These are phyloP conservation scores for Fermentozyma sake DNA, from an alignment of 1,139 yeast species.

Conservation along the genomic window DNA sequence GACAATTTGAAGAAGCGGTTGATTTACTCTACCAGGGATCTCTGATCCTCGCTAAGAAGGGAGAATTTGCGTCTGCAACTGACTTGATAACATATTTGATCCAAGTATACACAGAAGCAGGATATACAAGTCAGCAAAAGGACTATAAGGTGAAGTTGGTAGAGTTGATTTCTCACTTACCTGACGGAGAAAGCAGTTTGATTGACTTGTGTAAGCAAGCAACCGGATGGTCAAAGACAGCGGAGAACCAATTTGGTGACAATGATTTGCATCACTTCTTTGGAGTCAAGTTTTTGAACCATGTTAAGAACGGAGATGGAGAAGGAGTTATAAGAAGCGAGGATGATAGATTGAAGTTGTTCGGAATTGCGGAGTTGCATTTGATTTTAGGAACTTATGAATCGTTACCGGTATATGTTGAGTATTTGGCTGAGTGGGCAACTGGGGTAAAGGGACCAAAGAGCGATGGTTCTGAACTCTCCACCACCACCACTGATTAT, in stretches of 20 bases:
- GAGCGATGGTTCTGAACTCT: too few species aligned
- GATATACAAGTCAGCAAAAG: conserved; percentile 19
- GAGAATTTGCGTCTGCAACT: conserved; percentile 74
- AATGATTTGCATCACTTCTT: conserved; percentile 68
- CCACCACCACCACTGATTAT: conserved; percentile 46
- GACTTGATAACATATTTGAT: conserved; percentile 73
- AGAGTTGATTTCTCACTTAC: conserved; percentile 45
- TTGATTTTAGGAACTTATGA: conserved; percentile 65
- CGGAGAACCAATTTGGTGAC: conserved; percentile 60
- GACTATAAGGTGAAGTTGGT: conserved; percentile 36
- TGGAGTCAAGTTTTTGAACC: conserved; percentile 56
- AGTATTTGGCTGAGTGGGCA: conserved; percentile 58
- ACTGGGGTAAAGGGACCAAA: conserved; percentile 20
- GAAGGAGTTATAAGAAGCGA: conserved; percentile 14
- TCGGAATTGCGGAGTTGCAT: conserved; percentile 49
- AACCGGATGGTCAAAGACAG: conserved; percentile 59
- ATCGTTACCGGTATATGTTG: conserved; percentile 50
- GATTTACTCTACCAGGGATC: conserved; percentile 72
- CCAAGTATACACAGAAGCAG: conserved; percentile 59
- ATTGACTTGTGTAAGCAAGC: conserved; percentile 62
- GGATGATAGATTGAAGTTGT: conserved; percentile 31
- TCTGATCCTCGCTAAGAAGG: conserved; percentile 58
- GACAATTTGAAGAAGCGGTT: conserved; percentile 65
- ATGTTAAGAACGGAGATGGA: conserved; percentile 17
- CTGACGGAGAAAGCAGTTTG: conserved; percentile 64